Conservation (phyloP, 352 stramenopile species). For the Pythium phragmiticola region DNA sequence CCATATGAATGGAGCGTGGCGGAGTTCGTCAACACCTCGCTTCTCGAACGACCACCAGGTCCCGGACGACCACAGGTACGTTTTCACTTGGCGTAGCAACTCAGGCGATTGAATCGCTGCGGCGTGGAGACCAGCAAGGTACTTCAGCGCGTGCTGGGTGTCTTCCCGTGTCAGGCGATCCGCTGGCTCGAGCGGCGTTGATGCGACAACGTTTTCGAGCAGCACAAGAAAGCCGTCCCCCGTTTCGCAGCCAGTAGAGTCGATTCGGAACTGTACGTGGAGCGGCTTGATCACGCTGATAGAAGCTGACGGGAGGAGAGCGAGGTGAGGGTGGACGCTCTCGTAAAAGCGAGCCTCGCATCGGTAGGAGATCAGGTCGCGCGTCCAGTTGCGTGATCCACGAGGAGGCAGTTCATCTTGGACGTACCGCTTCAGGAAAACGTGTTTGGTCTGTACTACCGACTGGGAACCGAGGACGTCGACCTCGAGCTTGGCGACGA, state of each 20-base stretch:
- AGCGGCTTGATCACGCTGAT: slow-evolving; percentile 51
- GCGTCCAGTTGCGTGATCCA: slow-evolving; percentile 44
- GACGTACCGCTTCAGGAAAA: slow-evolving; percentile 72
- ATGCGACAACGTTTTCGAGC: slow-evolving; percentile 40
- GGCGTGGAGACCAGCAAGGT: slow-evolving; percentile 51
- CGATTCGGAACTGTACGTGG: slow-evolving; percentile 42
- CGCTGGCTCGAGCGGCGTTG: slow-evolving; percentile 27
- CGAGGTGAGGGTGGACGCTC: slow-evolving; percentile 30
- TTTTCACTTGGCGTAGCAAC: slow-evolving; percentile 30
- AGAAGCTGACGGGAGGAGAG: slow-evolving; percentile 21
- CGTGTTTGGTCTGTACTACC: slow-evolving; percentile 17
- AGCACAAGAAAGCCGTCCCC: slow-evolving; percentile 53
- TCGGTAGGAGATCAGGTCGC: slow-evolving; percentile 61
- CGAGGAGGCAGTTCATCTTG: slow-evolving; percentile 49
- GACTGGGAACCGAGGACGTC: slow-evolving; percentile 13
- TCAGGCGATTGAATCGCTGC: slow-evolving; percentile 26
- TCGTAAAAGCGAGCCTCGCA: slow-evolving; percentile 61
- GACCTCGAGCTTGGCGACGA: slow-evolving; percentile 40
- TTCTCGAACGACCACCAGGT: slow-evolving; percentile 68
- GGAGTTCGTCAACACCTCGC: slow-evolving; percentile 44
- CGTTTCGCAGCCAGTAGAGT: slow-evolving; percentile 23
- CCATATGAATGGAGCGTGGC: slow-evolving; percentile 43
- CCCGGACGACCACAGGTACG: slow-evolving; percentile 40
- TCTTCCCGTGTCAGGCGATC: slow-evolving; percentile 42
- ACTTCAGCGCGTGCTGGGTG: slow-evolving; percentile 41